These are phyloP conservation scores for Hericium erinaceus DNA, from an alignment of 768 basidiomycete species.

Conservation along the genomic window DNA sequence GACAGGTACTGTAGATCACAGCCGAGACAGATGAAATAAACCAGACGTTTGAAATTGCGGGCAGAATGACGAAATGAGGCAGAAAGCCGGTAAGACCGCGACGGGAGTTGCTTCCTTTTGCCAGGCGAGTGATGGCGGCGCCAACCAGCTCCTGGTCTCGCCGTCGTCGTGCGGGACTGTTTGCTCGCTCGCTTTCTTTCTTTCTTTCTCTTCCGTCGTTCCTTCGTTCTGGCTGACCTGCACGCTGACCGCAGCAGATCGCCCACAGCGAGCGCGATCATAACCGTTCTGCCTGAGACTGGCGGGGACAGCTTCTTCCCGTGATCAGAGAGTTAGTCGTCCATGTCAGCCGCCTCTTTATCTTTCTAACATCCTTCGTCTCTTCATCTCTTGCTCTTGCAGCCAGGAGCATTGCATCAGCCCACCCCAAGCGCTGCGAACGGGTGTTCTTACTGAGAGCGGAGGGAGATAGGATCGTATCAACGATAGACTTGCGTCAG, in stretches of 20 bases:
- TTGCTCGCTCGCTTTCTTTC: not conserved
- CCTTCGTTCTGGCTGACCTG: not conserved
- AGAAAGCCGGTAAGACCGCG: no score
- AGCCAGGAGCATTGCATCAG: no score
- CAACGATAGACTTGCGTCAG: no score
- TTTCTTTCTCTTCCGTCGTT: not conserved
- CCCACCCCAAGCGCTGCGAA: no score
- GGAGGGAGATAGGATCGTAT: no score
- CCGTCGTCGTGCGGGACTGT: not conserved
- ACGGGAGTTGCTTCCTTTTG: not conserved
- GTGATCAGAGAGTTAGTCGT: not conserved
- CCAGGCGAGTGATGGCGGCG: not conserved
- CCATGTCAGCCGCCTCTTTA: not conserved
- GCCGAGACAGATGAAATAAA: no score
- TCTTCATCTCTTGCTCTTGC: not conserved
- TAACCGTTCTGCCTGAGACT: not conserved
- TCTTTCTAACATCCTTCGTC: not conserved
- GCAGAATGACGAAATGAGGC: no score
- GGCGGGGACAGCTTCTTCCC: not conserved
- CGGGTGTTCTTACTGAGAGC: no score
- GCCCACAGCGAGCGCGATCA: not conserved
- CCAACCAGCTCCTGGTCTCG: not conserved
- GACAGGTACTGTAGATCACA: no score
- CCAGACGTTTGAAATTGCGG: no score
- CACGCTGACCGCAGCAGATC: not conserved